Conservation (phyloP, 148 eudicot species). For the Chenopodium berlandieri region DNA sequence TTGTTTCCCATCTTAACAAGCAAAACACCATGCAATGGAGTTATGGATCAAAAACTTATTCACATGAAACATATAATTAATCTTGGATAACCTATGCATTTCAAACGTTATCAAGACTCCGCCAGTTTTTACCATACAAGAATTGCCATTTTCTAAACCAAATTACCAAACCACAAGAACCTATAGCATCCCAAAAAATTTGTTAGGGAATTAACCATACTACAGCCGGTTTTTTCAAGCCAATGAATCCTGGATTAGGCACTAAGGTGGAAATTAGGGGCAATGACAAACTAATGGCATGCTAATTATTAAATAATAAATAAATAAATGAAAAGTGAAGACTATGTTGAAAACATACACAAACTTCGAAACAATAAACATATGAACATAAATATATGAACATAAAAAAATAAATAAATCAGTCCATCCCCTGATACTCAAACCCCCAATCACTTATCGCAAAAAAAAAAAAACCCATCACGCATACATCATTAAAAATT, state of each 20-base stretch:
- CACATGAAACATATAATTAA: background rate
- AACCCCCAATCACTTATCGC: background rate
- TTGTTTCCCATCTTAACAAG: no score
- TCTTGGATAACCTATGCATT: background rate
- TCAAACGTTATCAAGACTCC: background rate
- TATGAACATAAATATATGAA: background rate
- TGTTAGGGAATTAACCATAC: background rate
- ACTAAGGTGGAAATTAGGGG: background rate
- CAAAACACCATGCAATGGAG: no score
- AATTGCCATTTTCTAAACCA: background rate
- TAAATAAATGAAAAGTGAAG: background rate
- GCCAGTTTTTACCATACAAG: background rate
- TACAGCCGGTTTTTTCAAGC: background rate
- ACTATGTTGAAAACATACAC: background rate
- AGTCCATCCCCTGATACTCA: background rate
- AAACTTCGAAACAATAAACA: background rate
- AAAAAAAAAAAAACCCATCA: constrained; percentile 1
- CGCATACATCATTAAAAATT: background rate
- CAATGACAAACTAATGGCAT: no score
- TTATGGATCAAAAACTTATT: no score
- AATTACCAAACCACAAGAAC: background rate
- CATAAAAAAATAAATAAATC: background rate
- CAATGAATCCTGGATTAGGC: background rate
- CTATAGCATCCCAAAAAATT: background rate
- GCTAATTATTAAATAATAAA: no score